Evolutionary conservation across 1,284 basidiomycete species (phyloP).

Genomic region (Agaricales sp.): DNA sequence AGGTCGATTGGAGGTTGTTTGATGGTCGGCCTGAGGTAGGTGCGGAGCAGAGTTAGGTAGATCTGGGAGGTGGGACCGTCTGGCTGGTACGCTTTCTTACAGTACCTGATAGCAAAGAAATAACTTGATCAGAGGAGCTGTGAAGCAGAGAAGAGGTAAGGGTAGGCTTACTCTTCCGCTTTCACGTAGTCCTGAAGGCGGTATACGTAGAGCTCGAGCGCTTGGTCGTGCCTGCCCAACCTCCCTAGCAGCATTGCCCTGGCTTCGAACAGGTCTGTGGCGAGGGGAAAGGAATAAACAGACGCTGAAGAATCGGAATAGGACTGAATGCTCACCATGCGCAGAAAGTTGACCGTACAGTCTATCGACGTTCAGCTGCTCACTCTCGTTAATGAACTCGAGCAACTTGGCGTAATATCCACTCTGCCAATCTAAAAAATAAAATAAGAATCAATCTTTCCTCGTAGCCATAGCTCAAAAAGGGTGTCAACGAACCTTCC

Average conservation of each 20-base stretch:
- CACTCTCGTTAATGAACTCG: slow-evolving; percentile 64
- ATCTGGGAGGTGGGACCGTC: slow-evolving; percentile 45
- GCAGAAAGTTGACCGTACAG: slow-evolving; percentile 69
- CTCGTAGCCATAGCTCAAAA: too few relatives aligned
- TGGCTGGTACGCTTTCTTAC: slow-evolving; percentile 66
- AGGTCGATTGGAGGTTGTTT: slow-evolving; percentile 36
- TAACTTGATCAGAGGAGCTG: slow-evolving; percentile 4
- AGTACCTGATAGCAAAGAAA: slow-evolving; percentile 50
- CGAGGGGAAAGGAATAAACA: slow-evolving; percentile 2
- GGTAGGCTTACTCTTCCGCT: slow-evolving; percentile 69
- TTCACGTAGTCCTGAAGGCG: slow-evolving; percentile 71
- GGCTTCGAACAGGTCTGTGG: slow-evolving; percentile 74
- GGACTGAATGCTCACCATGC: slow-evolving; percentile 41
- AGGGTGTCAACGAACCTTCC: too few relatives aligned
- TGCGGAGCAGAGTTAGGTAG: slow-evolving; percentile 78
- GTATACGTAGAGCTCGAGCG: slow-evolving; percentile 89
- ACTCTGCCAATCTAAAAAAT: slow-evolving; percentile 27
- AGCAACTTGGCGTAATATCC: slow-evolving; percentile 63
- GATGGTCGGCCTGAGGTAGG: slow-evolving; percentile 73
- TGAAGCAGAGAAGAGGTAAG: slow-evolving; percentile 3
- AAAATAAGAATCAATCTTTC: slow-evolving; percentile 6
- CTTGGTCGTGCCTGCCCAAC: slow-evolving; percentile 86
- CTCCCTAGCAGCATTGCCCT: slow-evolving; percentile 86
- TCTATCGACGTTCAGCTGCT: slow-evolving; percentile 69
- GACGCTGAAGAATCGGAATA: neutral